phyloP scores from a whole-genome alignment of 169 alveolate species.

The Plasmodium blacklocki region DNA sequence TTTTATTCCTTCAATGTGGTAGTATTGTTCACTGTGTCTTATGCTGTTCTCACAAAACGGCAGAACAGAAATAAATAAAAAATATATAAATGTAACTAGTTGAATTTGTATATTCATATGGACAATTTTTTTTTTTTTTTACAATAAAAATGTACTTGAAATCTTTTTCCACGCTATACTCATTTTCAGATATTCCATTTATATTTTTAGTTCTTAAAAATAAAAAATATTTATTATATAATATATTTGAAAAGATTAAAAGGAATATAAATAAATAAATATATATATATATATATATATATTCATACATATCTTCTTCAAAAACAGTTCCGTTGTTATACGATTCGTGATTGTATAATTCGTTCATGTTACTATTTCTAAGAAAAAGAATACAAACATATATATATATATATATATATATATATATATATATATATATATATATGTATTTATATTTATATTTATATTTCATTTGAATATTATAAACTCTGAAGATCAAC shows the following conservation, averaged over 20 bases:
- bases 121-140: too few species aligned
- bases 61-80: not conserved
- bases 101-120: too few species aligned
- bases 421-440: too few species aligned
- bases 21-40: not conserved
- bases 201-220: slow-evolving; percentile 1
- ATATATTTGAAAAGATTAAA: not conserved
- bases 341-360: too few species aligned
- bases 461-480: too few species aligned
- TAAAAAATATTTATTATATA: not conserved
- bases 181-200: slow-evolving; percentile 12
- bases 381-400: not conserved
- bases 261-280: not conserved
- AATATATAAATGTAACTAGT: not conserved
- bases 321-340: not conserved
- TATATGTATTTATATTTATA: too few species aligned
- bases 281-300: not conserved
- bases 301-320: slow-evolving; percentile 1
- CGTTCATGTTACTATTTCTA: not conserved
- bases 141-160: slow-evolving; percentile 13
- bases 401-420: not conserved
- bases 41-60: not conserved
- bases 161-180: not conserved
- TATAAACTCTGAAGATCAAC: too few species aligned
- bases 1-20: not conserved